A percentile compares a stretch with the other conserved stretches of the same genome.
Evolutionary conservation across 495 filamentous ascomycete species (phyloP).

Genomic region (Tuber magnatum): DNA sequence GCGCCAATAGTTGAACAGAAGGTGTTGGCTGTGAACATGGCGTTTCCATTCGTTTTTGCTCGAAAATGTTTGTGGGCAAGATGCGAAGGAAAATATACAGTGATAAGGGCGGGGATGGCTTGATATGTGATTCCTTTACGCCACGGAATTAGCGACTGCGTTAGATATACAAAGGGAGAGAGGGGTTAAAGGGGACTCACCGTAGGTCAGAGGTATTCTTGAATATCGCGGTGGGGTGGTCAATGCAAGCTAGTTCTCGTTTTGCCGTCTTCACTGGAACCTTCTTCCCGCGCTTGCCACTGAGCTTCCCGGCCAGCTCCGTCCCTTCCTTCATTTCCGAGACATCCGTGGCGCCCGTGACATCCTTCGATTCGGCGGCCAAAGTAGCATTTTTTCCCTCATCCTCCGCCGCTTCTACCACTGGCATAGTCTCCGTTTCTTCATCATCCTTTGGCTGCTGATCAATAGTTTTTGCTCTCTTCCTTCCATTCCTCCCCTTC

Average conservation of each 20-base stretch:
- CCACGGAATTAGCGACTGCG: not conserved
- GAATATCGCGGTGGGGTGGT: not conserved
- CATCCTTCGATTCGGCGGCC: not conserved
- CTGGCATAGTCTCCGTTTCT: not conserved
- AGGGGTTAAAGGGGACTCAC: not conserved
- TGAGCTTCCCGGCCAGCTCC: not conserved
- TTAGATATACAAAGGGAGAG: not conserved
- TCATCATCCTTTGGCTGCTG: not conserved
- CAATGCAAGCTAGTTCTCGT: not conserved
- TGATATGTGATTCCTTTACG: not conserved
- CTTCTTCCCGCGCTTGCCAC: not conserved
- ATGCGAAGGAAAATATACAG: not conserved
- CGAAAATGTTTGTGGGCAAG: slow-evolving; percentile 24
- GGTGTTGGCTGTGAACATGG: slow-evolving; percentile 72
- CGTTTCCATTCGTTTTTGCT: slow-evolving; percentile 97
- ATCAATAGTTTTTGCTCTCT: slow-evolving; percentile 1
- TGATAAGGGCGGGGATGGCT: not conserved
- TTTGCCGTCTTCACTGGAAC: not conserved
- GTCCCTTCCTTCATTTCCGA: not conserved
- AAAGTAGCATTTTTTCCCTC: not conserved
- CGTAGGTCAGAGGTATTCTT: not conserved
- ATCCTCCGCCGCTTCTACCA: not conserved
- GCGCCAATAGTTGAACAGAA: slow-evolving; percentile 68
- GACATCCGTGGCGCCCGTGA: not conserved
- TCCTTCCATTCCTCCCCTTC: not conserved